Evolutionary conservation across 768 basidiomycete species (phyloP), one percentile per base, ranked within the genome.

Genomic region (Auriscalpium microsporum): DNA sequence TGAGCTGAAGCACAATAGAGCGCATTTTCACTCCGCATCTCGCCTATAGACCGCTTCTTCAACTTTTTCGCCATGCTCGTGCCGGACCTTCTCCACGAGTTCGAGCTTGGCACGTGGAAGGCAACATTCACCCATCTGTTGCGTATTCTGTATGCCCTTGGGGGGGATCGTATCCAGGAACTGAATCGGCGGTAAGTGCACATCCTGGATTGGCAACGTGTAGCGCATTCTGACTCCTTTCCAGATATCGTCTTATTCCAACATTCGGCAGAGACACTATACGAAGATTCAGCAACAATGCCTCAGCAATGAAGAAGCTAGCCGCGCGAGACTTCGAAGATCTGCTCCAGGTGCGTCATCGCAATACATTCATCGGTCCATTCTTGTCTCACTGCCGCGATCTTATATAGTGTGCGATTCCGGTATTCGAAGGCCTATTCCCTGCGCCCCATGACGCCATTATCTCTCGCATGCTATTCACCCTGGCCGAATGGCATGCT

Each of bases 81-180:
- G n/a, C n/a, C n/a, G n/a, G n/a, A n/a, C n/a, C n/a, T n/a, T n/a
- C n/a, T n/a, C n/a, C n/a, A n/a, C n/a, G n/a, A n/a, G n/a, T n/a
- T n/a, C n/a, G n/a, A n/a, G n/a, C n/a, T n/a, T n/a, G n/a, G n/a
- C n/a, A n/a, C n/a, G n/a, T n/a, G n/a, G n/a, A n/a, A n/a, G n/a
- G n/a, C n/a, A n/a, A 38, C 75, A 0, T 68, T 76, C 36, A 66
- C 58, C 1, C 76, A 78, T 35, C 60, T 77, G 0, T 53, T 77
- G 0, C 63, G 67, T 3, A 62, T 77, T 4, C 48, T 75, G 0
- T 17, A 67, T n/a, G 48, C 63, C 0, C 47, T 58, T 13, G 64
- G 57, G 3, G 49, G 35, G 3, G 36, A 58, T 11, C 28, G 55
- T 0, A 56, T 73, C 16, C 11, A 57, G 4, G 55, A 49, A 5